Base-by-base conservation (phyloP, 768 basidiomycete species). In the Kwoniella mangroviensis region DNA sequence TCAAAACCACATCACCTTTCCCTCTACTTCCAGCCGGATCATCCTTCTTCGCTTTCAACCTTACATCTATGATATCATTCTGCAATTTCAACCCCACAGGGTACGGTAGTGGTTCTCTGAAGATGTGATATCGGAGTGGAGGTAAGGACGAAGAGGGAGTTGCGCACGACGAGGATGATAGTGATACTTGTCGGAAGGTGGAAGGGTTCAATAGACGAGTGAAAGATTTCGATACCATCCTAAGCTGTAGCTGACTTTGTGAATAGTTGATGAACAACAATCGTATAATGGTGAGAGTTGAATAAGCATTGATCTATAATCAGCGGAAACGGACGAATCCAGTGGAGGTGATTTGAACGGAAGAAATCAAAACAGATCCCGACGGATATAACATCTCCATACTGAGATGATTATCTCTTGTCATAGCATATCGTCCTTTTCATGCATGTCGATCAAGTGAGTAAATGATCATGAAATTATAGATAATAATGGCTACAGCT, bases 81-180 rank as follows among this genome's bases (percentile, higher is more conserved):
- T 85, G 85, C n/a, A 85, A 76, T 60, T 76, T 75, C 42, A 84
- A 68, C 9, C 82, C 84, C 3, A 78, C 70, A 9, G 84, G 80
- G 79, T 97, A 98, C 0, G 92, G 91, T 43, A 97, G 80, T 26
- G 94, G 94, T n/a, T 83, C 84, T 42, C 83, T 84, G 83, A 96
- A 95, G 79, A 88, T 85, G 80, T 96, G 91, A 82, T 89, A 93
- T 71, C 75, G 73, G 3, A 77, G 56, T 9, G 79, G 72, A 1
- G 74, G 73, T 1, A 80, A 60, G 26, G 24, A 24, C 19, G 67
- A 63, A 19, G 60, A 19, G 15, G 63, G 57, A 15, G 19, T 53
- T 21, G 58, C 19, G 22, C 66, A 67, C 17, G 57, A n/a, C 45
- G 66, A 34, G 7, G 66, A 58, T 45, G 45, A 58, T 24, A 57